These are phyloP conservation scores for Spathaspora gorwiae DNA, from an alignment of 805 yeast genomes.

Conservation along the genomic window DNA sequence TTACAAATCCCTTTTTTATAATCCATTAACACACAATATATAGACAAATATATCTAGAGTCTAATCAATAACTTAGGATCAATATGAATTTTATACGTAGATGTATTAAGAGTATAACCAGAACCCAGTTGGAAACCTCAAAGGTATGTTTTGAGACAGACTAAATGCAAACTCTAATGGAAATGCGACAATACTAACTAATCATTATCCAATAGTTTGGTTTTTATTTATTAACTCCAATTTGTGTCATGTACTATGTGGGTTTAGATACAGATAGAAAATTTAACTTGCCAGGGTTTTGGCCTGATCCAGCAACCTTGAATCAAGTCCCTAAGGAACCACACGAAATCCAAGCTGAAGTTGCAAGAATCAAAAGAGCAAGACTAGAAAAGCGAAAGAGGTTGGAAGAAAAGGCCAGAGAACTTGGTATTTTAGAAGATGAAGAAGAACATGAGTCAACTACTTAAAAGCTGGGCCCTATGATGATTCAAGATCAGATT, in stretches of 20 bases:
- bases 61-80: slow-evolving; percentile 14
- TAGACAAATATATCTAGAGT: background rate
- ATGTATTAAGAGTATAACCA: slow-evolving; percentile 32
- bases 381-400: slow-evolving; percentile 67
- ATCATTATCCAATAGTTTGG: slow-evolving; percentile 54
- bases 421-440: slow-evolving; percentile 58
- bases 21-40: background rate
- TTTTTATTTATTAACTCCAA: slow-evolving; percentile 80
- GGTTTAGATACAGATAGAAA: slow-evolving; percentile 88
- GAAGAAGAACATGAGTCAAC: slow-evolving; percentile 11
- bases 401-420: slow-evolving; percentile 66
- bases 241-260: slow-evolving; percentile 87
- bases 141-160: slow-evolving; percentile 27
- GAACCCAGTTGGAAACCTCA: slow-evolving; percentile 42
- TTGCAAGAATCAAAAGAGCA: slow-evolving; percentile 80
- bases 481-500: too few species aligned
- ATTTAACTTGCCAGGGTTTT: slow-evolving; percentile 87
- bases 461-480: background rate
- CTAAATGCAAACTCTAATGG: background rate
- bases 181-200: background rate
- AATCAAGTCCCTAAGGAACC: slow-evolving; percentile 92
- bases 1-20: background rate
- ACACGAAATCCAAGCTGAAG: slow-evolving; percentile 84
- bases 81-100: slow-evolving; percentile 9
- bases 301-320: slow-evolving; percentile 94